phyloP scores from a whole-genome alignment of 441 rosid genomes.

The Arabidopsis lyrata region DNA sequence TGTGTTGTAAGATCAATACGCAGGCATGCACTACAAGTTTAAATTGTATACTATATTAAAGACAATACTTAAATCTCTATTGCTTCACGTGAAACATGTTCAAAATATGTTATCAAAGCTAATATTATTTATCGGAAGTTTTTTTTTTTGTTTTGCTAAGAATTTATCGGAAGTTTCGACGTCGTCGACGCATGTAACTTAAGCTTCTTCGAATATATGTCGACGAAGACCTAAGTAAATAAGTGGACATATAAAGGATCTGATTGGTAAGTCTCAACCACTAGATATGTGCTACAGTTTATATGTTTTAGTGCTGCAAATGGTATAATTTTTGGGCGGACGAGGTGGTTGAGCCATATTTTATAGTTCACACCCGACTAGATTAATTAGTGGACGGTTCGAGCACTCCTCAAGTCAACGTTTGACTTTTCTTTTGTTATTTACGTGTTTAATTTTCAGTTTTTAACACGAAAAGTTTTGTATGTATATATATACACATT shows the following conservation, averaged over 20 bases:
- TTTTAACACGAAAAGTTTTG: no score
- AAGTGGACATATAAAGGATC: background rate
- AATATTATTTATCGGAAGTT: no score
- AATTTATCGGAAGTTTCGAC: conserved; percentile 3
- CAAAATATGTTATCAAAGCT: background rate
- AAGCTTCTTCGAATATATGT: background rate
- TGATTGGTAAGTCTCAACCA: conserved; percentile 3
- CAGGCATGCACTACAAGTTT: background rate
- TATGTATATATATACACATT: no score
- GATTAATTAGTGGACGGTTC: conserved; percentile 4
- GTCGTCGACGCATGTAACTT: background rate
- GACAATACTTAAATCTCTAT: conserved; percentile 13
- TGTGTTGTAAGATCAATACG: conserved; percentile 3
- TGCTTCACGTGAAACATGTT: conserved; percentile 32
- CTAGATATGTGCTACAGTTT: background rate
- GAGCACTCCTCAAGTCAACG: conserved; percentile 7
- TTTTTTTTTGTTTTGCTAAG: no score
- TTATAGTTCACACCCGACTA: background rate
- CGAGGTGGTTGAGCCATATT: conserved; percentile 19
- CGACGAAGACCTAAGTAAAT: background rate
- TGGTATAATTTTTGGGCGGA: background rate
- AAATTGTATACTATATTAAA: conserved; percentile 3
- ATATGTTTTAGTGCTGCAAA: background rate
- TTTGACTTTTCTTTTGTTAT: background rate
- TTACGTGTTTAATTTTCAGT: background rate